Percentiles rank a stretch among this genome's conserved stretches.
Evolutionary conservation across 2,329 filamentous ascomycete genomes (phyloP).

Genomic region (Pezicula rhizophila): DNA sequence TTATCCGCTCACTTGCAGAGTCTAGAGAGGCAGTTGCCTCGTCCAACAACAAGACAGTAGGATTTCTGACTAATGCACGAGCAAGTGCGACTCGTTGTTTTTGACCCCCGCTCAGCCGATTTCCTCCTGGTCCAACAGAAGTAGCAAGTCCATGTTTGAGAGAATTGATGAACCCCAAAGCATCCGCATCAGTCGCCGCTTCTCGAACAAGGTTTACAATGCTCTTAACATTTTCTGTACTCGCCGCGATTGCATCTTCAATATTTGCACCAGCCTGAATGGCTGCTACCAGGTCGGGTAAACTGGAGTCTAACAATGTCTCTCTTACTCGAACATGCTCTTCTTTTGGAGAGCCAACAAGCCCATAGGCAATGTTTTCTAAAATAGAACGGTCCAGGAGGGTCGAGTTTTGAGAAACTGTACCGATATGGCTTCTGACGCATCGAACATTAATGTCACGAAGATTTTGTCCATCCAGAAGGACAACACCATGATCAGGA

Average conservation of each 20-base stretch:
- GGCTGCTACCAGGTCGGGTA: neutral
- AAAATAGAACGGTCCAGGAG: conserved; percentile 86
- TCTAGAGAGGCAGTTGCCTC: conserved; percentile 93
- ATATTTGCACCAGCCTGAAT: conserved; percentile 57
- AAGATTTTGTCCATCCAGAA: conserved; percentile 78
- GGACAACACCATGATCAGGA: conserved; percentile 72
- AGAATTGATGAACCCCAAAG: conserved; percentile 79
- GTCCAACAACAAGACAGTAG: conserved; percentile 86
- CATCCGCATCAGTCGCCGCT: conserved; percentile 86
- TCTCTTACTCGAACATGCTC: neutral
- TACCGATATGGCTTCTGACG: conserved; percentile 84
- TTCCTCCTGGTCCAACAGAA: conserved; percentile 90
- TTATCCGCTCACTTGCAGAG: conserved; percentile 88
- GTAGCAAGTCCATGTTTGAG: conserved; percentile 89
- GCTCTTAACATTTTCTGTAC: conserved; percentile 49
- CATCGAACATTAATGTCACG: conserved; percentile 78
- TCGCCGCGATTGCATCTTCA: conserved; percentile 54
- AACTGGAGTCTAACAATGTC: neutral
- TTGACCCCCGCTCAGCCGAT: conserved; percentile 87
- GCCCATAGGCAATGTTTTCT: conserved; percentile 82
- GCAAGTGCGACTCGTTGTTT: conserved; percentile 96
- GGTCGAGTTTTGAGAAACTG: conserved; percentile 89
- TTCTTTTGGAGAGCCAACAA: conserved; percentile 46
- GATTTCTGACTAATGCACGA: conserved; percentile 84
- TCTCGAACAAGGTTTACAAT: conserved; percentile 59